Base-by-base conservation (phyloP, 768 basidiomycete species). In the Rickenella mellea region DNA sequence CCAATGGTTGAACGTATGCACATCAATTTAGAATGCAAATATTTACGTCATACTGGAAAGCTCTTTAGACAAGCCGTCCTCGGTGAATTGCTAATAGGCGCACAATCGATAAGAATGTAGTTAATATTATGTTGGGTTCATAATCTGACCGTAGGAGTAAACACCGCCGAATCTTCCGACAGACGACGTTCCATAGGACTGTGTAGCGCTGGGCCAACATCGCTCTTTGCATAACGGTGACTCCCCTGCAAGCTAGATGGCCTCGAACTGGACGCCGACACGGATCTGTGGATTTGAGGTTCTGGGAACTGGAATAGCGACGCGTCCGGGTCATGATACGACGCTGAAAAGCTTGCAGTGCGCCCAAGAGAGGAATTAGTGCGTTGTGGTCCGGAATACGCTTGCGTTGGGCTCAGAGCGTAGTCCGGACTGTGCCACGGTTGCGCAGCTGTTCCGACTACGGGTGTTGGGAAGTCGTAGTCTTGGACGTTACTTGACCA, bases 191-290 rank as follows among this genome's bases (percentile, higher is more conserved):
- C 22, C 11, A 14, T 2, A 5, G 32, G 14, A 26, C 42, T 42
- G 19, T 10, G 24, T 14, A 26, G 39, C 9, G 12, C 8, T 8
- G 32, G 15, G 29, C 25, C 30, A 5, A 41, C 10, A 26, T 60
- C 59, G 47, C 57, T 58, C 43, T 46, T 44, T 22, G 53, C 50
- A 19, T 39, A 49, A 11, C 59, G 51, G 33, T 60, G 59, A 1
- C 50, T 35, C 15, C 36, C 51, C 29, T 40, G 51, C 38, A 48
- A 47, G 8, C 49, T 43, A 1, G 54, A 46, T 14, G 52, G 27
- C 46, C 52, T 50, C 3, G 54, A 55, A 26, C 49, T 39, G 5
- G 55, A 57, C 32, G n/a, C n/a, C n/a, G n/a, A n/a, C n/a, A n/a
- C n/a, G n/a, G n/a, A n/a, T n/a, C 56, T 55, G 33, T 50, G 48